A percentile compares a stretch with the other conserved stretches of the same genome.
phyloP scores from a whole-genome alignment of 495 filamentous ascomycete species.

The Penicillium coprophilum region DNA sequence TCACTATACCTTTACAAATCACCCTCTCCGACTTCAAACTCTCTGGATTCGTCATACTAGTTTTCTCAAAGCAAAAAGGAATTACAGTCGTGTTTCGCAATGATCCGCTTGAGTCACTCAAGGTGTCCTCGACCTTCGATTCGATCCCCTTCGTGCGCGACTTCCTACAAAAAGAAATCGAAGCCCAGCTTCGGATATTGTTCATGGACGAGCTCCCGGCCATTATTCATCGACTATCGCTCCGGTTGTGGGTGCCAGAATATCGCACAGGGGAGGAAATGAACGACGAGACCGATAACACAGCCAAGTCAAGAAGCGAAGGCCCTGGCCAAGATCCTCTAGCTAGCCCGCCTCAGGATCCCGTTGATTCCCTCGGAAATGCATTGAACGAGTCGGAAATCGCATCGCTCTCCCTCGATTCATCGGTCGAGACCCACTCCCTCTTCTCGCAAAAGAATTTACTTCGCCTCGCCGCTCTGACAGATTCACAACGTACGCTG shows the following conservation, averaged over 20 bases:
- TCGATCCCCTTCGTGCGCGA: conserved; percentile 97
- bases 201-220: conserved; percentile 98
- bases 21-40: conserved; percentile 94
- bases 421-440: conserved; percentile 71
- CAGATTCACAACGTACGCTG: conserved; percentile 79
- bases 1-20: conserved; percentile 95
- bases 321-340: conserved; percentile 70
- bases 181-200: conserved; percentile 84
- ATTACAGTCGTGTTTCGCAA: conserved; percentile 96
- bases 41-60: conserved; percentile 95
- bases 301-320: conserved; percentile 27
- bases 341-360: conserved; percentile 73
- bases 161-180: conserved; percentile 94
- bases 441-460: conserved; percentile 92
- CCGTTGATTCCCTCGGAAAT: conserved; percentile 74
- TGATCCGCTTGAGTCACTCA: conserved; percentile 94
- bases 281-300: conserved; percentile 30
- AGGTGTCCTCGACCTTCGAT: conserved; percentile 98
- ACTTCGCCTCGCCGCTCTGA: conserved; percentile 70
- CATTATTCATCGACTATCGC: conserved; percentile 89
- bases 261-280: conserved; percentile 64
- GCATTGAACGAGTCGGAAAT: conserved; percentile 70
- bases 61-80: conserved; percentile 96
- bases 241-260: conserved; percentile 87
- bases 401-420: conserved; percentile 71